Evolutionary conservation across 345 rosid genomes (phyloP).

Genomic region (Linum tenue): DNA sequence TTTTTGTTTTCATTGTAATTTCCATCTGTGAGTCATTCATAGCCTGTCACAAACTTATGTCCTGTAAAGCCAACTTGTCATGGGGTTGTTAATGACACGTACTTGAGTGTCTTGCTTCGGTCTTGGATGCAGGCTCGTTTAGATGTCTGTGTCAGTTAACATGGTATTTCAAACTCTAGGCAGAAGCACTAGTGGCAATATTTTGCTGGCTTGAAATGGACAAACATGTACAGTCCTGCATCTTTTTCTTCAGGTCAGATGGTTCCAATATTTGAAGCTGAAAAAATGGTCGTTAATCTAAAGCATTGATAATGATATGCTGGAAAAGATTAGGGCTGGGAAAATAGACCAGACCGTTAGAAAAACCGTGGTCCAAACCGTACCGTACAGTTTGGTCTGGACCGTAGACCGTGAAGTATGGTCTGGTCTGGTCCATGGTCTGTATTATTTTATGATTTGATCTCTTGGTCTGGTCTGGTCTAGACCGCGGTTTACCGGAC

Average conservation of each 20-base stretch:
- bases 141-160: neutral
- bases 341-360: too few relatives aligned
- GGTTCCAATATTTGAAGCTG: neutral
- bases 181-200: neutral
- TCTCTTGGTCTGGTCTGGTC: too few relatives aligned
- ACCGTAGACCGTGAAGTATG: too few relatives aligned
- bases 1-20: too few relatives aligned
- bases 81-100: neutral
- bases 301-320: too few relatives aligned
- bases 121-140: neutral
- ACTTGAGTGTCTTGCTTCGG: neutral
- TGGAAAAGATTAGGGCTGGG: too few relatives aligned
- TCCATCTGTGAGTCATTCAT: neutral
- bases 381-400: too few relatives aligned
- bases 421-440: too few relatives aligned
- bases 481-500: too few relatives aligned
- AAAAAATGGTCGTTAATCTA: too few relatives aligned
- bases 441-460: too few relatives aligned
- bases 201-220: neutral
- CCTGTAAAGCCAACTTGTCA: neutral
- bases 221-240: neutral
- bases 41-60: neutral
- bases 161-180: neutral
- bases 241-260: neutral
- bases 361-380: too few relatives aligned